Percentiles rank a stretch among this genome's conserved stretches.
Conservation (phyloP, 148 eudicot species). For the Gaultheria prostrata region DNA sequence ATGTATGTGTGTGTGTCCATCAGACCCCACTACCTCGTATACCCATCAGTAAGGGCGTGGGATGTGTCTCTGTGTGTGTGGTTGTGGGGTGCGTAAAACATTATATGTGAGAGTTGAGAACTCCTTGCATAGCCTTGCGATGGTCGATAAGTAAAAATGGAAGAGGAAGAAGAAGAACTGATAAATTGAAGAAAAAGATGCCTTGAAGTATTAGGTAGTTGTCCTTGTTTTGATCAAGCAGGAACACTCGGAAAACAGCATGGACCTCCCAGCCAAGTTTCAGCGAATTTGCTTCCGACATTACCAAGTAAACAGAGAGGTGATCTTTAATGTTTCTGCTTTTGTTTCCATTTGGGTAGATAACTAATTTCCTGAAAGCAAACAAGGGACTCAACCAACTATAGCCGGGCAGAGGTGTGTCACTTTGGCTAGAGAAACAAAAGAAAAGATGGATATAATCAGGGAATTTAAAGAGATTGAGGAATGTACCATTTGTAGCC, state of each 20-base stretch:
- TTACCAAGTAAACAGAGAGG: constrained; percentile 14
- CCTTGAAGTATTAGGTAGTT: not conserved
- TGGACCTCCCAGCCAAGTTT: constrained; percentile 10
- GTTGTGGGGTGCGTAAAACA: not conserved
- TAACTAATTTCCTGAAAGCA: constrained; percentile 8
- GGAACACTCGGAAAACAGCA: not conserved
- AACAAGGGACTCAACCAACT: not conserved
- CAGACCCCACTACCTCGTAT: no score
- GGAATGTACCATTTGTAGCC: constrained; percentile 14
- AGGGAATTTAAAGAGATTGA: not conserved
- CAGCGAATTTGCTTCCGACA: not conserved
- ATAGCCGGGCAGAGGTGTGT: not conserved
- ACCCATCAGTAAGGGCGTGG: no score
- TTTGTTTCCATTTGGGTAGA: constrained; percentile 14
- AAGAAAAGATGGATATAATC: not conserved
- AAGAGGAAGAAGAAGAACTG: not conserved
- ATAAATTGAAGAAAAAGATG: not conserved
- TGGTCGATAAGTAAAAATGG: not conserved
- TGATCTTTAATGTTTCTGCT: not conserved
- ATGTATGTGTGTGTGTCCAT: no score
- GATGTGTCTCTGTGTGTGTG: no score
- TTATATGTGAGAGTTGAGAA: not conserved
- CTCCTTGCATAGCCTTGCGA: not conserved
- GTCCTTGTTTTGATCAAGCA: constrained; percentile 11
- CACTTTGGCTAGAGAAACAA: not conserved